Evolutionary conservation across 2,329 filamentous ascomycete species (phyloP), one percentile per base, ranked within the genome.

Genomic region (Fusarium sambucinum): DNA sequence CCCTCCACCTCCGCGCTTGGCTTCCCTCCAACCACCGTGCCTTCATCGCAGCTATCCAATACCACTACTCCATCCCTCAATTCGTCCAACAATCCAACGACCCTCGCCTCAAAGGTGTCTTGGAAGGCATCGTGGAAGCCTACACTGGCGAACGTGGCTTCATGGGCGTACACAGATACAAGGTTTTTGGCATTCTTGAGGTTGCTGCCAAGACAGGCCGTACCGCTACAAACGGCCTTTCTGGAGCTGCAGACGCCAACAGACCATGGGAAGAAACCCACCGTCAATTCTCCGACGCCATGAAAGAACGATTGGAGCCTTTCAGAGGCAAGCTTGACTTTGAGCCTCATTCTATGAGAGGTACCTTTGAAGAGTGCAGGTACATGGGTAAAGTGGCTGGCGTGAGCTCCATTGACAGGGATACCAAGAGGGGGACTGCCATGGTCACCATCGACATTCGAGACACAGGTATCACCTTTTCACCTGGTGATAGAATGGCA

Each of bases 141-240:
- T 87, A 86, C 63, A 83, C 83, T 0, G 85, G 85, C 1, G 84
- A 86, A 66, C 78, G 84, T 21, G 85, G 85, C 1, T 87, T 86
- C 70, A 85, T 87, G 84, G 84, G 85, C 7, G 83, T 81, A 0
- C 85, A 87, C 68, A 76, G 84, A n/a, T 86, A 86, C 72, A 87
- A 87, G 69, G 85, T 87, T 6, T 87, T 85, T 64, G 85, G 84
- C 2, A 83, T 87, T 29, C 80, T 86, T 0, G 84, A 86, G 59
- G 81, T 86, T 16, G 84, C 84, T 2, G 82, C 80, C 40, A 86
- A 87, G 72, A 84, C 83, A 0, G 84, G 85, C 4, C 79, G 85
- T 6, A 83, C 84, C 0, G 84, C 82, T 60, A 86, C 84, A 0
- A 86, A 86, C 52, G 84, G 85, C 3, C 77, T 80, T 16, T 85